Evolutionary conservation across 495 filamentous ascomycete genomes (phyloP), one percentile per base, ranked within the genome.

Genomic region (Lentithecium fluviatile): DNA sequence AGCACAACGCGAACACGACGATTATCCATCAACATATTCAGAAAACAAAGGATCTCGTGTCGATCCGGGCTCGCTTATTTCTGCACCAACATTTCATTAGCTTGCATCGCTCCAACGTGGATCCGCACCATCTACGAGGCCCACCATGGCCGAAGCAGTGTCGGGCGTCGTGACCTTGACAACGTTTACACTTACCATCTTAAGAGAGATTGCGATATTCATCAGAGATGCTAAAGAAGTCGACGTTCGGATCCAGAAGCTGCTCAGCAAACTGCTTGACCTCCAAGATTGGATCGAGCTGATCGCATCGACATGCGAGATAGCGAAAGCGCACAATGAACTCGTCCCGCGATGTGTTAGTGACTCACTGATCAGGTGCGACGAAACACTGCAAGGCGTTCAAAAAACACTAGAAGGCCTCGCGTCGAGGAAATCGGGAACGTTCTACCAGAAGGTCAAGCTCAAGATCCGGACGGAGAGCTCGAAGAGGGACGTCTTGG

Each of bases 111-210:
- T 32, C 29, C 29, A 32, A 32, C 29, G 29, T 32, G 29, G 29
- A 32, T 32, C 29, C 3, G 3, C 10, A 32, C 46, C 23, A 2
- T 6, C 3, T 3, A 3, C 8, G 6, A 43, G 15, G 10, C n/a
- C 53, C 38, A 56, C 10, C 15, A 49, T 48, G 45, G 43, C 45
- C 13, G 55, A 58, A 15, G 26, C 43, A n/a, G 43, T 58, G 13
- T 36, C 24, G 1, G 37, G 43, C n/a, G 23, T 38, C 10, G 17
- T 49, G 17, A 56, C 43, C n/a, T 23, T 58, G 45, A 29, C 26
- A 12, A 49, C 55, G 2, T 23, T 58, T 6, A 17, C 24, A 26
- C 19, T 48, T 6, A 19, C 42, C 25, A 49, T 58, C 19, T 48
- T 49, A 26, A 4, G 11, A 29, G 38, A 23, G 17, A 38, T 17